These are phyloP conservation scores for Neurospora tetrasperma DNA, from an alignment of 495 filamentous ascomycete genomes.

Conservation along the genomic window DNA sequence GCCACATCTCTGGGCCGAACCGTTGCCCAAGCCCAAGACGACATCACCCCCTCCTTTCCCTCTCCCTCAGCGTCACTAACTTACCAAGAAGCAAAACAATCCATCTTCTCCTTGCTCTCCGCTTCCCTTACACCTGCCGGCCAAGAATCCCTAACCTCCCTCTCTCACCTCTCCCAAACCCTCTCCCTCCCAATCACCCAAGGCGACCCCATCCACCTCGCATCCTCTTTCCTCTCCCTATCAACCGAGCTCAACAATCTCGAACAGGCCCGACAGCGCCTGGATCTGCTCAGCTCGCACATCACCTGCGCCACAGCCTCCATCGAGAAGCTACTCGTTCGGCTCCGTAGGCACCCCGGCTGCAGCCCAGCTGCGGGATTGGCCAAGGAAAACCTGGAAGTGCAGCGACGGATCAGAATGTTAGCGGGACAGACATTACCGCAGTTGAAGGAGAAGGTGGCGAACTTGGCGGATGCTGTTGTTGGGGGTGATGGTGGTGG, in stretches of 20 bases:
- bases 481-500: conserved; percentile 38
- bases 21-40: background rate
- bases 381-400: conserved; percentile 50
- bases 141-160: conserved; percentile 30
- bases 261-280: conserved; percentile 32
- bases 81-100: conserved; percentile 11
- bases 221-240: conserved; percentile 26
- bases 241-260: conserved; percentile 26
- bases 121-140: conserved; percentile 22
- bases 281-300: conserved; percentile 31
- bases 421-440: conserved; percentile 44
- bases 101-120: conserved; percentile 25
- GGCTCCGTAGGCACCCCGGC: conserved; percentile 8
- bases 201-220: conserved; percentile 24
- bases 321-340: background rate
- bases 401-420: conserved; percentile 49
- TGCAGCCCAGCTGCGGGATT: conserved; percentile 43
- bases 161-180: conserved; percentile 29
- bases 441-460: conserved; percentile 37
- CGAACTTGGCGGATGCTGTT: conserved; percentile 29
- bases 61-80: conserved; percentile 25
- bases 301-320: conserved; percentile 17
- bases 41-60: conserved; percentile 8
- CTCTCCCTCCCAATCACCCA: conserved; percentile 25
- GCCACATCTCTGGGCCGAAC: background rate